Evolutionary conservation across 2,329 filamentous ascomycete species (phyloP).

Genomic region (Sporothrix humicola): DNA sequence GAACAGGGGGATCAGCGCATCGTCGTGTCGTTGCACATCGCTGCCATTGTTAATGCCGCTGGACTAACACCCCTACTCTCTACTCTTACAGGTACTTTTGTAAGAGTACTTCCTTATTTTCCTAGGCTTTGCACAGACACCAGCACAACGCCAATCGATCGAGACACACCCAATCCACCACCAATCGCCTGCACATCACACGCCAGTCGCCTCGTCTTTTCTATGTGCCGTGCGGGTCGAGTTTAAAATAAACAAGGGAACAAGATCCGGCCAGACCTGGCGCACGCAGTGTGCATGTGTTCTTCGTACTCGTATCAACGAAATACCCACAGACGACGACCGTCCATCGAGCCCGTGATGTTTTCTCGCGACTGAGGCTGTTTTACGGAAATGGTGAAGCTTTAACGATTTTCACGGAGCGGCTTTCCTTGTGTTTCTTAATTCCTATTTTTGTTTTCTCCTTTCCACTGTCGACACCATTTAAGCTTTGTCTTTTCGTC

Average conservation of each 20-base stretch:
- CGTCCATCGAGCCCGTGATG: not conserved
- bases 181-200: constrained; percentile 27
- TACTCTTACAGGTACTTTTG: not conserved
- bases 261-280: not conserved
- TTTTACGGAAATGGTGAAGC: constrained; percentile 18
- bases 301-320: not conserved
- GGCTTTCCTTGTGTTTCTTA: not conserved
- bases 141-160: constrained; percentile 3
- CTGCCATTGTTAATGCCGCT: constrained; percentile 30
- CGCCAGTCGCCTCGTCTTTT: constrained; percentile 26
- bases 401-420: not conserved
- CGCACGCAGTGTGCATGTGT: constrained; percentile 5
- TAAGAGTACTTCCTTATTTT: not conserved
- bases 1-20: constrained; percentile 29
- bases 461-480: not conserved
- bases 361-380: not conserved
- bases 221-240: constrained; percentile 16
- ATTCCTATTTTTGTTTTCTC: not conserved
- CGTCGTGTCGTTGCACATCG: constrained; percentile 21
- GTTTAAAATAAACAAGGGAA: constrained; percentile 22
- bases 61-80: not conserved
- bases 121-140: not conserved
- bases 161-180: not conserved
- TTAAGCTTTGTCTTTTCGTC: constrained; percentile 13
- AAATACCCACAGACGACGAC: not conserved